phyloP scores from a whole-genome alignment of 1,139 yeast species.

The Wickerhamiella pararugosa region DNA sequence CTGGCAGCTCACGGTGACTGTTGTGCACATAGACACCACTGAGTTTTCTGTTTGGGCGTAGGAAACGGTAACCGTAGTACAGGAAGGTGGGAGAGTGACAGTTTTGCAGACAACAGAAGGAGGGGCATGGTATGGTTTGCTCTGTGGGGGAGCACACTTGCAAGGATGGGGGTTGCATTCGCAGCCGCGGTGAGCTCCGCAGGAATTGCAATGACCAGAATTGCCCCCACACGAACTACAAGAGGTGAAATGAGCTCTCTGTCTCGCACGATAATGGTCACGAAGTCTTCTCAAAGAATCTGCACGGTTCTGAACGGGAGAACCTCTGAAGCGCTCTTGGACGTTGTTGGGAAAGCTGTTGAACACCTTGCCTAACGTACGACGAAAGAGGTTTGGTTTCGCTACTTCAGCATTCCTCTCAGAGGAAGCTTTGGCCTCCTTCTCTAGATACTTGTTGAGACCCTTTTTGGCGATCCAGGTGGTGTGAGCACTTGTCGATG shows the following conservation, averaged over 20 bases:
- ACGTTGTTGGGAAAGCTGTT: too few relatives aligned
- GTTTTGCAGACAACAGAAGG: constrained; percentile 2
- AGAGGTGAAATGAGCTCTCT: not conserved
- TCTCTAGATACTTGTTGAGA: not conserved
- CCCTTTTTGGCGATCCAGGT: not conserved
- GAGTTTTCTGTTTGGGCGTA: not conserved
- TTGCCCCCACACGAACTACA: not conserved
- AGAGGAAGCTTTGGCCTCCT: not conserved
- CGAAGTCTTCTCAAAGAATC: not conserved
- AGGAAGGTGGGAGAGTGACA: constrained; percentile 3
- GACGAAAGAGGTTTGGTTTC: too few relatives aligned
- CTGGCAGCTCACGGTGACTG: constrained; percentile 5
- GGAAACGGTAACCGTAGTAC: constrained; percentile 1
- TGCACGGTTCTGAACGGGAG: not conserved
- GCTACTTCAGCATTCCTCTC: too few relatives aligned
- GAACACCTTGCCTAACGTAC: too few relatives aligned
- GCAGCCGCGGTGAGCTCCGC: constrained; percentile 1
- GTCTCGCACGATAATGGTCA: not conserved
- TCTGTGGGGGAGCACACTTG: not conserved
- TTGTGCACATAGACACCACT: not conserved
- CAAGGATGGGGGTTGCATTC: constrained; percentile 1
- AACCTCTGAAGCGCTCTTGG: too few relatives aligned
- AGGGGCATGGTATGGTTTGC: not conserved
- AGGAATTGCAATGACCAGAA: constrained; percentile 2
- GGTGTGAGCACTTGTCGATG: not conserved